These are phyloP conservation scores for Solanum peruvianum DNA, from an alignment of 257 asterid genomes.

Conservation along the genomic window DNA sequence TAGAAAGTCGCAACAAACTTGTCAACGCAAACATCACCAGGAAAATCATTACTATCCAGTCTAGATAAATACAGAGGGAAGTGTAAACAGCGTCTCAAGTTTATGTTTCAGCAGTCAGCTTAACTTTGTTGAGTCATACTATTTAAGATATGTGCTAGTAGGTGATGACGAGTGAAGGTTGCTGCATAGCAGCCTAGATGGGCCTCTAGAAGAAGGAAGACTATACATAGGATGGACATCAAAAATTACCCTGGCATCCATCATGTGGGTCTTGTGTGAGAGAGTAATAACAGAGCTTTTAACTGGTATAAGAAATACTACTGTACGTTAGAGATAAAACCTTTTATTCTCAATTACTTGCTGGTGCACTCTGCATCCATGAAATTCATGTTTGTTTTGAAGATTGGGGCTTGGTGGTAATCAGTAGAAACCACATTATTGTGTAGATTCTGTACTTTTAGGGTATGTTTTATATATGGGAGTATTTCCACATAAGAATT, in stretches of 20 bases:
- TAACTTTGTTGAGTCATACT: background rate
- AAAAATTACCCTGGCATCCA: background rate
- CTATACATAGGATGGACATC: background rate
- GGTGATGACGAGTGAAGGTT: background rate
- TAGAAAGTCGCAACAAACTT: constrained; percentile 12
- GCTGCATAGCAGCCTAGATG: background rate
- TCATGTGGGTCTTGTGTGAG: background rate
- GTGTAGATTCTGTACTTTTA: background rate
- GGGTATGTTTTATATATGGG: background rate
- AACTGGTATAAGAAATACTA: background rate
- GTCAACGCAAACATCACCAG: background rate
- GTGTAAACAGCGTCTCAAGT: background rate
- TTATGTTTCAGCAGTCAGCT: background rate
- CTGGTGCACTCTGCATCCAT: background rate
- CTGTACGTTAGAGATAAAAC: background rate
- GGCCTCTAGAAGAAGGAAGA: background rate
- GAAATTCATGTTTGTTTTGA: background rate
- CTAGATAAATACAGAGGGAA: background rate
- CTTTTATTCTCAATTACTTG: background rate
- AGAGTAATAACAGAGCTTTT: background rate
- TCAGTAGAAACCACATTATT: background rate
- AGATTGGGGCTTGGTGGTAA: background rate
- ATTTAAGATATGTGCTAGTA: background rate
- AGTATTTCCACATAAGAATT: background rate
- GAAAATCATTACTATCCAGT: background rate